Conservation (phyloP, 2,329 filamentous ascomycete genomes). For the Claviceps sp. region DNA sequence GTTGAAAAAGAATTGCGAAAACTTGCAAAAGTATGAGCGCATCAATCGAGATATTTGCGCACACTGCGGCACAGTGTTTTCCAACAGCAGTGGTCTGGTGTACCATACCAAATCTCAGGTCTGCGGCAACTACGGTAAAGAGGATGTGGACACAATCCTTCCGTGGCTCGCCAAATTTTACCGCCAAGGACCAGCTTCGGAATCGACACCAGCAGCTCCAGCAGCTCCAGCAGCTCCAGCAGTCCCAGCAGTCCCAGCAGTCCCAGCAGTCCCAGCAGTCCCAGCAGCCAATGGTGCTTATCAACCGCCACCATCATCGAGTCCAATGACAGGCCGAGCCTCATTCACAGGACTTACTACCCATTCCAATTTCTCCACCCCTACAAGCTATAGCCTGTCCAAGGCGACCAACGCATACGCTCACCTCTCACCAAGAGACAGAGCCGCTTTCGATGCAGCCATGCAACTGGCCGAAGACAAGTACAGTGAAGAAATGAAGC, state of each 20-base stretch:
- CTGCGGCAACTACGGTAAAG: constrained; percentile 28
- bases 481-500: constrained; percentile 28
- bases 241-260: no score
- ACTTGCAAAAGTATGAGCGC: constrained; percentile 5
- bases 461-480: constrained; percentile 18
- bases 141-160: constrained; percentile 2
- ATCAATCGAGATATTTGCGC: constrained; percentile 25
- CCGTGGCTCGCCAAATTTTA: constrained; percentile 3
- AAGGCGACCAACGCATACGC: constrained; percentile 25
- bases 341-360: not conserved
- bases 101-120: constrained; percentile 32
- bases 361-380: not conserved
- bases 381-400: not conserved
- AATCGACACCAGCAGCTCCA: not conserved
- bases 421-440: constrained; percentile 24
- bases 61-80: constrained; percentile 32
- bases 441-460: constrained; percentile 13
- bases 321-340: not conserved
- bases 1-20: constrained; percentile 15
- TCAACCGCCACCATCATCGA: not conserved
- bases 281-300: not conserved
- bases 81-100: constrained; percentile 24
- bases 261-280: no score
- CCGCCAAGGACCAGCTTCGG: not conserved
- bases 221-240: no score